phyloP scores from a whole-genome alignment of 108 stramenopile genomes.

The Fistulifera solaris region DNA sequence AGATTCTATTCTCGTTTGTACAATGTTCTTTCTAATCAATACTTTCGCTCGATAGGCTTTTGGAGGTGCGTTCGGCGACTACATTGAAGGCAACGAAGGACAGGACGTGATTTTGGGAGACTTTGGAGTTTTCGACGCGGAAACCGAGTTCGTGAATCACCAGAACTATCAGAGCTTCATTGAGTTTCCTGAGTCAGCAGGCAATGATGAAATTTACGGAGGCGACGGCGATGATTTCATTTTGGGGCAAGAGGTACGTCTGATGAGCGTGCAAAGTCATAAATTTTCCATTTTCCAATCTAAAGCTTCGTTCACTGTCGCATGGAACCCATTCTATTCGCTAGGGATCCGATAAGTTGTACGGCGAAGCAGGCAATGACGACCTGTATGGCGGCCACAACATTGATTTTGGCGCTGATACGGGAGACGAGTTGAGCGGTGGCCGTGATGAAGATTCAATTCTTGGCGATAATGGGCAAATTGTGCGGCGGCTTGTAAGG shows the following conservation, averaged over 20 bases:
- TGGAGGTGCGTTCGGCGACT: conserved; percentile 20
- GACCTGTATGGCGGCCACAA: conserved; percentile 22
- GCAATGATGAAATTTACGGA: conserved; percentile 12
- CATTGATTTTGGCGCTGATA: conserved; percentile 14
- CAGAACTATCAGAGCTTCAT: conserved; percentile 5
- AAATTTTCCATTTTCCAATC: background rate
- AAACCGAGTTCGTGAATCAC: background rate
- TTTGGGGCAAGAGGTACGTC: conserved; percentile 18
- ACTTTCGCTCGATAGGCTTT: conserved; percentile 3
- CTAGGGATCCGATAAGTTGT: conserved; percentile 10
- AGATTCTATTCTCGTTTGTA: too few relatives aligned
- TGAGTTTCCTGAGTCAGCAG: conserved; percentile 13
- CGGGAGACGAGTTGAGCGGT: conserved; percentile 13
- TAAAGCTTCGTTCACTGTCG: background rate
- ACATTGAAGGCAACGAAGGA: conserved; percentile 16
- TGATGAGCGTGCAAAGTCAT: background rate
- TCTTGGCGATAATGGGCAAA: conserved; percentile 24
- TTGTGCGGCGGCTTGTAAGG: conserved; percentile 7
- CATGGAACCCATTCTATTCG: too few relatives aligned
- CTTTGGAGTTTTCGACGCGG: conserved; percentile 13
- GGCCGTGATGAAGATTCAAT: conserved; percentile 16
- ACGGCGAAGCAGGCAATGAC: conserved; percentile 15
- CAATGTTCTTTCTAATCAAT: too few relatives aligned
- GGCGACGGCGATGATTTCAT: conserved; percentile 18
- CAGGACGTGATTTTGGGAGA: conserved; percentile 27